Percentiles rank a stretch among this genome's conserved stretches.
Conservation (phyloP, 345 rosid genomes). For the Ceriops tagal region DNA sequence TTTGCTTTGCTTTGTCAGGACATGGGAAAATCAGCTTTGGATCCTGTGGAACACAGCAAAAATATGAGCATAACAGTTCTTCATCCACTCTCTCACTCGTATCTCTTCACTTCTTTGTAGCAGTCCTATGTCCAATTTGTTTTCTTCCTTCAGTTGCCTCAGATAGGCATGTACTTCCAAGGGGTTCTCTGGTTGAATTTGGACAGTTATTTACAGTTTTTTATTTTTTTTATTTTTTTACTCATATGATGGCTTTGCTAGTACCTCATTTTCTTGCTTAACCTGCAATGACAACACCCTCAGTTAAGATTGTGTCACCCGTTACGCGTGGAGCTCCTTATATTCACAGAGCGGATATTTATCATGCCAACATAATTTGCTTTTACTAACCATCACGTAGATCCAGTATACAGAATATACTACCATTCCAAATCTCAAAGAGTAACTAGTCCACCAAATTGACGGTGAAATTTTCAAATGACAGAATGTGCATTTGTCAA, state of each 20-base stretch:
- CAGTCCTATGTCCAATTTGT: conserved; percentile 26
- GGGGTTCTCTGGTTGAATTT: conserved; percentile 25
- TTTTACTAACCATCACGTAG: too few relatives aligned
- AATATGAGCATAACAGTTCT: conserved; percentile 20
- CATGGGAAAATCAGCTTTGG: conserved; percentile 9
- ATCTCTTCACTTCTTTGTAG: conserved; percentile 17
- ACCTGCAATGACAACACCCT: conserved; percentile 4
- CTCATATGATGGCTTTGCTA: neutral
- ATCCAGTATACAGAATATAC: too few relatives aligned
- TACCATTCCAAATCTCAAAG: too few relatives aligned
- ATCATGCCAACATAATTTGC: too few relatives aligned
- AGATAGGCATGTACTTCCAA: conserved; percentile 28
- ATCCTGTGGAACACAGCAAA: conserved; percentile 27
- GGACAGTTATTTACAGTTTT: conserved; percentile 15
- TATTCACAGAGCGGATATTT: too few relatives aligned
- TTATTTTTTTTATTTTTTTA: neutral
- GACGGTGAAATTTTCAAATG: too few relatives aligned
- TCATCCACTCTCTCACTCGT: conserved; percentile 30
- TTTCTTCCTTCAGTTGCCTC: conserved; percentile 25
- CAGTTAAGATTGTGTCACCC: neutral
- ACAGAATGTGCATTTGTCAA: too few relatives aligned
- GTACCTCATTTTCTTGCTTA: conserved; percentile 7
- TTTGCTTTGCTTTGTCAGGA: conserved; percentile 14
- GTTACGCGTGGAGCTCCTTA: neutral
- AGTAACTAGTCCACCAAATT: too few relatives aligned